phyloP scores from a whole-genome alignment of 179 eudicot genomes.

The Drosera spatulata region DNA sequence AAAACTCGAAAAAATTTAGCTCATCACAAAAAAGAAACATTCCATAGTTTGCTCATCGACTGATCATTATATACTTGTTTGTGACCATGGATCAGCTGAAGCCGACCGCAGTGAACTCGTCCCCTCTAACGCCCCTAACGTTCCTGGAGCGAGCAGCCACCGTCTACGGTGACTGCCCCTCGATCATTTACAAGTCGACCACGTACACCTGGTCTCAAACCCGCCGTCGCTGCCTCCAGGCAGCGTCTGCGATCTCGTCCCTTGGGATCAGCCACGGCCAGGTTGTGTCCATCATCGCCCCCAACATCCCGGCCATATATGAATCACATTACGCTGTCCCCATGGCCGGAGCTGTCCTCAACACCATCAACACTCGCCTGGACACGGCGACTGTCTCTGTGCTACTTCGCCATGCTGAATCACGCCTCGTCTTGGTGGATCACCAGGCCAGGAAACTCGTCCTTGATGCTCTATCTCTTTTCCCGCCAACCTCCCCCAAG shows the following conservation, averaged over 20 bases:
- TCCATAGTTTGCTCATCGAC: no score
- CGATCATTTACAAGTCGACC: slow-evolving; percentile 26
- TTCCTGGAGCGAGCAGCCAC: slow-evolving; percentile 49
- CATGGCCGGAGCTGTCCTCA: slow-evolving; percentile 50
- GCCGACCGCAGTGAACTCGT: slow-evolving; percentile 32
- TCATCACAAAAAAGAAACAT: no score
- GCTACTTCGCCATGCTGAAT: slow-evolving; percentile 36
- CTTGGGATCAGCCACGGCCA: slow-evolving; percentile 7
- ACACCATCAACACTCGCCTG: slow-evolving; percentile 48
- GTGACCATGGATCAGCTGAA: no score
- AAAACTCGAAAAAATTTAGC: no score
- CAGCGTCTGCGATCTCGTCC: slow-evolving; percentile 39
- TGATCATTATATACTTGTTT: no score
- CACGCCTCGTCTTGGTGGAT: slow-evolving; percentile 43
- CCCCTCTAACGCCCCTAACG: slow-evolving; percentile 43
- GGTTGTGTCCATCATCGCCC: slow-evolving; percentile 59
- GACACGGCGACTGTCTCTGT: slow-evolving; percentile 45
- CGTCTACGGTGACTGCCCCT: slow-evolving; percentile 43
- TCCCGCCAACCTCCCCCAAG: slow-evolving; percentile 9
- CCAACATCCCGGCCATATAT: slow-evolving; percentile 57
- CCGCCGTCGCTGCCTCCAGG: slow-evolving; percentile 29
- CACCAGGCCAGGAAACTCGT: slow-evolving; percentile 14
- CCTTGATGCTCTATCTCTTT: slow-evolving; percentile 22
- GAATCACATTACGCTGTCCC: slow-evolving; percentile 70
- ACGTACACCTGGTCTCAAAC: slow-evolving; percentile 57